These are phyloP conservation scores for Aphanomyces euteiches DNA, from an alignment of 352 stramenopile species.

Conservation along the genomic window DNA sequence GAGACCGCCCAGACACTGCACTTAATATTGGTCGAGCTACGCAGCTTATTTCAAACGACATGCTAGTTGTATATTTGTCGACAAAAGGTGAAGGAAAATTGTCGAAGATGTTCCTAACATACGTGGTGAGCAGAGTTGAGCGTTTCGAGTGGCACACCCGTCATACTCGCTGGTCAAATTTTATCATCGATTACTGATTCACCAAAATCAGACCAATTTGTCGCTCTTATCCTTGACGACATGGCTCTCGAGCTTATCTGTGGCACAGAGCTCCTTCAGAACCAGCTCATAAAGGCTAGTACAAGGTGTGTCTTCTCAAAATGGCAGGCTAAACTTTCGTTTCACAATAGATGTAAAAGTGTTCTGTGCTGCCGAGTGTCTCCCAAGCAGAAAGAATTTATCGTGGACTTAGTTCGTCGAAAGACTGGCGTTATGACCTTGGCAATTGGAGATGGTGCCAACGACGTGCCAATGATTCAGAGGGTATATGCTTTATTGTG, in stretches of 20 bases:
- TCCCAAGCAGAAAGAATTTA: slow-evolving; percentile 95
- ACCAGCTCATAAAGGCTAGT: slow-evolving; percentile 46
- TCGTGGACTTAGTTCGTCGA: slow-evolving; percentile 90
- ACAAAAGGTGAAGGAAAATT: slow-evolving; percentile 13
- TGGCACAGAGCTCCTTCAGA: slow-evolving; percentile 37
- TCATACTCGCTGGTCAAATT: slow-evolving; percentile 17
- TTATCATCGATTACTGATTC: slow-evolving; percentile 1
- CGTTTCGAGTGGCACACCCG: neutral
- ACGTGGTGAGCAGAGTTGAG: neutral
- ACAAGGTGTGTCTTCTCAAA: slow-evolving; percentile 30
- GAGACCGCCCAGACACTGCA: slow-evolving; percentile 58
- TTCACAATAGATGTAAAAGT: slow-evolving; percentile 71
- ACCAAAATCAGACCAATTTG: neutral
- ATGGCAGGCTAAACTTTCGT: slow-evolving; percentile 26
- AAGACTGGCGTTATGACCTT: slow-evolving; percentile 58
- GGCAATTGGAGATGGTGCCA: slow-evolving; percentile 86
- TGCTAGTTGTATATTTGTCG: slow-evolving; percentile 43
- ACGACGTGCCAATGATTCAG: slow-evolving; percentile 93
- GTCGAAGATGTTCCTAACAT: no score
- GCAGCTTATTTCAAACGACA: slow-evolving; percentile 50
- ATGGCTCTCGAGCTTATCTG: slow-evolving; percentile 46
- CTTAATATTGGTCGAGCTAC: slow-evolving; percentile 59
- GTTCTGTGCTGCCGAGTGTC: slow-evolving; percentile 96
- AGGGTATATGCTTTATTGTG: slow-evolving; percentile 36
- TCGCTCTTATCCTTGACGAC: slow-evolving; percentile 54